phyloP scores from a whole-genome alignment of 2,329 filamentous ascomycete species.

The Xylariaceae sp. region DNA sequence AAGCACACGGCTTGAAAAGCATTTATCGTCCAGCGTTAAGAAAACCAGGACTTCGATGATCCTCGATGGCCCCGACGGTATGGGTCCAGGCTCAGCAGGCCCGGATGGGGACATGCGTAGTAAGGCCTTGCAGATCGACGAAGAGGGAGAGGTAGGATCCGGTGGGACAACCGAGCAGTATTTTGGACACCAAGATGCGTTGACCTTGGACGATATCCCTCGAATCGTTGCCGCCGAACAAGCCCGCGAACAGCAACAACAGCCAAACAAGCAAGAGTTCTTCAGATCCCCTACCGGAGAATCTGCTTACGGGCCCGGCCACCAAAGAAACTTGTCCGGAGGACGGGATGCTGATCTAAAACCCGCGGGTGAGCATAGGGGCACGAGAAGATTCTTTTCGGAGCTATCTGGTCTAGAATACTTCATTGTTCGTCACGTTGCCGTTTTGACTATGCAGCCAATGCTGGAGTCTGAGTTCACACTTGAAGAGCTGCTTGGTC shows the following conservation, averaged over 20 bases:
- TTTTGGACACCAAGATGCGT: slow-evolving; percentile 82
- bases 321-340: slow-evolving; percentile 57
- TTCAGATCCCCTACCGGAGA: slow-evolving; percentile 54
- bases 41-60: slow-evolving; percentile 87
- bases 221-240: slow-evolving; percentile 94
- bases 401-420: slow-evolving; percentile 93
- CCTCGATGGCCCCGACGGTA: slow-evolving; percentile 77
- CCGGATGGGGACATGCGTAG: slow-evolving; percentile 49
- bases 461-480: slow-evolving; percentile 84
- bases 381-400: slow-evolving; percentile 82
- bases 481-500: slow-evolving; percentile 84
- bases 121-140: slow-evolving; percentile 67
- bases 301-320: slow-evolving; percentile 61
- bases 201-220: slow-evolving; percentile 93
- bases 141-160: slow-evolving; percentile 66
- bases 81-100: slow-evolving; percentile 67
- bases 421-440: slow-evolving; percentile 93
- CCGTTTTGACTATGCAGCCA: slow-evolving; percentile 91
- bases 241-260: slow-evolving; percentile 85
- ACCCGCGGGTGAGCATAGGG: slow-evolving; percentile 44
- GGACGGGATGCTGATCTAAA: slow-evolving; percentile 49
- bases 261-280: slow-evolving; percentile 68
- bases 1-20: slow-evolving; percentile 90
- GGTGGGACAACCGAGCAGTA: slow-evolving; percentile 72
- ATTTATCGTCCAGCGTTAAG: slow-evolving; percentile 86